A percentile compares a stretch with the other conserved stretches of the same genome.
These are phyloP conservation scores for Trichomonas vaginalis DNA, from an alignment of 208 protist species.

Conservation along the genomic window DNA sequence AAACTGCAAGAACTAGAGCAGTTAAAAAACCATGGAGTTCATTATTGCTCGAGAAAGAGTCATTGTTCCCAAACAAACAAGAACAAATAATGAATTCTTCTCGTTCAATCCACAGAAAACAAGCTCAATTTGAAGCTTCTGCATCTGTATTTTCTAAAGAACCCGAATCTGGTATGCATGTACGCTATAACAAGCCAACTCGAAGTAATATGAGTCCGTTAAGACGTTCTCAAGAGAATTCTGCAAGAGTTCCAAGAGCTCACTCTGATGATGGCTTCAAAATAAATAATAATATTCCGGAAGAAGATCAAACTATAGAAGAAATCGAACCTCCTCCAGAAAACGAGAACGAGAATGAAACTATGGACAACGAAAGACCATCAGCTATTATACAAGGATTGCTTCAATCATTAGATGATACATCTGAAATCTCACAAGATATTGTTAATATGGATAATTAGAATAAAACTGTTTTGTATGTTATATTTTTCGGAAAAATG, in stretches of 20 bases:
- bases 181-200: background rate
- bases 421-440: background rate
- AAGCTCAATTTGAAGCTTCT: background rate
- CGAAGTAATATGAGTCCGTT: background rate
- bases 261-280: background rate
- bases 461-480: too few relatives aligned
- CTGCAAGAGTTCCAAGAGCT: background rate
- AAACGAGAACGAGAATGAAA: background rate
- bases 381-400: background rate
- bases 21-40: background rate
- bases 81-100: background rate
- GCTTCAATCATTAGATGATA: background rate
- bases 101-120: background rate
- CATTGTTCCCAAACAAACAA: background rate
- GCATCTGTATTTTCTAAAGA: background rate
- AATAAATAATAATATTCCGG: background rate
- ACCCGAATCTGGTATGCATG: background rate
- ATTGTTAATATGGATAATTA: background rate
- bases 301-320: background rate
- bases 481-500: too few relatives aligned
- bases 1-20: background rate
- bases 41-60: background rate
- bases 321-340: background rate
- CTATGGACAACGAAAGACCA: background rate
- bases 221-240: background rate